Evolutionary conservation across 2,329 filamentous ascomycete genomes (phyloP).

Genomic region (Westerdykella aurantiaca): DNA sequence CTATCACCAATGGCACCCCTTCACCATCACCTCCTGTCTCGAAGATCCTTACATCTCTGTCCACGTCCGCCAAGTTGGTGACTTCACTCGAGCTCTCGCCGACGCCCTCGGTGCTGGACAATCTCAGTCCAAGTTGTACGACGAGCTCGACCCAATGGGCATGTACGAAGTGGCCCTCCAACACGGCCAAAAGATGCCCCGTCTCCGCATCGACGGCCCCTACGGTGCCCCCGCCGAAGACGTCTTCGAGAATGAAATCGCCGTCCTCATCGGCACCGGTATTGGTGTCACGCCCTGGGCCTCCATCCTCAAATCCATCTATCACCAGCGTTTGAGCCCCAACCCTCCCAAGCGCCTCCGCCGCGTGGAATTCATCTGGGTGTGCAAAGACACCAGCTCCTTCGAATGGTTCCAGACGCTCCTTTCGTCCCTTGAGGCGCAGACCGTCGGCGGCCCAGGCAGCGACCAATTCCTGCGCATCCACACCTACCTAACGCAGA

Average conservation of each 20-base stretch:
- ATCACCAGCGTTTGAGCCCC: slow-evolving; percentile 84
- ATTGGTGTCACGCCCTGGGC: slow-evolving; percentile 87
- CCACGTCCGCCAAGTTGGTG: slow-evolving; percentile 92
- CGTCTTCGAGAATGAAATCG: slow-evolving; percentile 89
- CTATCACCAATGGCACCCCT: slow-evolving; percentile 92
- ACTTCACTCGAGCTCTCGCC: slow-evolving; percentile 91
- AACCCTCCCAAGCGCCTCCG: slow-evolving; percentile 85
- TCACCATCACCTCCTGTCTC: slow-evolving; percentile 97
- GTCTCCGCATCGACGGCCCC: slow-evolving; percentile 84
- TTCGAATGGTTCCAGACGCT: slow-evolving; percentile 99
- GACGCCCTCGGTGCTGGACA: slow-evolving; percentile 88
- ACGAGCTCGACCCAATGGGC: slow-evolving; percentile 82
- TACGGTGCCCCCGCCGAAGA: slow-evolving; percentile 97
- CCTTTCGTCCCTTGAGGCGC: slow-evolving; percentile 80
- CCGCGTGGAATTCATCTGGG: slow-evolving; percentile 98
- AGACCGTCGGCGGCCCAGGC: slow-evolving; percentile 60
- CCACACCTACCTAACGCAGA: slow-evolving; percentile 95
- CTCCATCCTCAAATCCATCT: slow-evolving; percentile 91
- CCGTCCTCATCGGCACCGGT: slow-evolving; percentile 77
- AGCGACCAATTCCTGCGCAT: slow-evolving; percentile 90
- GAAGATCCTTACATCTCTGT: slow-evolving; percentile 92
- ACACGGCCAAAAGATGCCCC: slow-evolving; percentile 88
- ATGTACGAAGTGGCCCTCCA: slow-evolving; percentile 97
- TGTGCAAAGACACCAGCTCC: slow-evolving; percentile 89
- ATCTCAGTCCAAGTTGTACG: slow-evolving; percentile 83